Evolutionary conservation across 345 rosid genomes (phyloP), one percentile per base, ranked within the genome.

Genomic region (Eucalyptus victrix): DNA sequence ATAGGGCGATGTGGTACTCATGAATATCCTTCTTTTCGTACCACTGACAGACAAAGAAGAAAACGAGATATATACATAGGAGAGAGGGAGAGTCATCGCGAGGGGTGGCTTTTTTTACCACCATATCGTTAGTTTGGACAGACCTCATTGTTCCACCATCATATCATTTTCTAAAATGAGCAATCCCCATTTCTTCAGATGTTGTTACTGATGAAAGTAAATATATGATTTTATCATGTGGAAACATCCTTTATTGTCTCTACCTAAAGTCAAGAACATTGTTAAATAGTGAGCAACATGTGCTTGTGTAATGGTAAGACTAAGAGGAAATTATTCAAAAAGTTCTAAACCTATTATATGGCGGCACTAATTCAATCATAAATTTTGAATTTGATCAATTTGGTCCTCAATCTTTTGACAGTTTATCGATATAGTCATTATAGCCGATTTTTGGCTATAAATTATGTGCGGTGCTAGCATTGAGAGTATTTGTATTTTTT

Each of bases 291-390:
- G 72, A 62, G 72, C 72, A 62, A 30, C 9, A 9, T 60, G 32
- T 7, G 16, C 72, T 62, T 30, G n/a, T 62, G 72, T 62, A 17
- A 62, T 15, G 16, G 72, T 34, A 30, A 62, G 18, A 62, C 72
- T 28, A 4, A 62, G 72, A 62, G 34, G n/a, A 30, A 28, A 62
- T 62, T 62, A 7, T 13, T 3, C 4, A 62, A 62, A 65, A 30
- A n/a, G 5, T n/a, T 16, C 19, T 30, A 30, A 62, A n/a, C 9
- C 19, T 30, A 62, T 30, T 4, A 30, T 62, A 62, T 2, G 18
- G 3, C 0, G 17, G 5, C 2, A 5, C 4, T 4, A 65, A 65
- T 65, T 65, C 34, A 30, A n/a, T 62, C 9, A n/a, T 7, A 62
- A 62, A 28, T 7, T 62, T 62, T 62, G 15, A 30, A 30, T 62